Evolutionary conservation across 2,329 filamentous ascomycete genomes (phyloP), one percentile per base, ranked within the genome.

Genomic region (Cyanodermella asteris): DNA sequence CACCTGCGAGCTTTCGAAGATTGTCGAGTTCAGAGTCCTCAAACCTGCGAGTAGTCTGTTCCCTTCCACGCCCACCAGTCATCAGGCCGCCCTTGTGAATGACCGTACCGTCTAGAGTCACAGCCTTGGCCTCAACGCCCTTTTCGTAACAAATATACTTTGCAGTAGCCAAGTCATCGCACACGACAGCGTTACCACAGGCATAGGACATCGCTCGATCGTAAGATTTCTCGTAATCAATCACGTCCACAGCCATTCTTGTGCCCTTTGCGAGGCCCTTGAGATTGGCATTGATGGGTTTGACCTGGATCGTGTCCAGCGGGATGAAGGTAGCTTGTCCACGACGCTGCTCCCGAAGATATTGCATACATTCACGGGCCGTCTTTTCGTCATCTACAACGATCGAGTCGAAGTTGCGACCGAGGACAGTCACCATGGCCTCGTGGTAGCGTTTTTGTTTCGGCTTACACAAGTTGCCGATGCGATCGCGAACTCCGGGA

Each of bases 391-490:
- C 84, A 39, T 97, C 87, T 7, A 94, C 84, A 24, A 97, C 70
- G 21, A 97, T 74, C 0, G 82, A 77, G 45, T 97, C 84, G 44
- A 91, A 91, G 42, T 94, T 77, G 27, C 78, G 70, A 25, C 87
- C 87, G 4, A 97, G 64, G 5, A 91, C 81, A 13, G 80, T 90
- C 38, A 78, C 80, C 34, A 97, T 77, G 22, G 87, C 87, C 36
- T 87, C 78, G 34, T 87, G 77, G 41, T 72, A 97, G 46, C 93
- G 94, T 51, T 91, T 93, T 52, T 93, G 80, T 49, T 93, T 94
- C 2, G 87, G 84, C 36, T 78, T 82, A 53, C 87, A 93, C 20
- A 97, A 64, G 35, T 91, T 80, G 33, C 80, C 78, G 22, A 94
- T 67, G 22, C 84, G 72, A 12, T 87, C 87, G 36, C 77, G 77